These are phyloP conservation scores for Cajanus cajan DNA, from an alignment of 306 rosid genomes.

Conservation along the genomic window DNA sequence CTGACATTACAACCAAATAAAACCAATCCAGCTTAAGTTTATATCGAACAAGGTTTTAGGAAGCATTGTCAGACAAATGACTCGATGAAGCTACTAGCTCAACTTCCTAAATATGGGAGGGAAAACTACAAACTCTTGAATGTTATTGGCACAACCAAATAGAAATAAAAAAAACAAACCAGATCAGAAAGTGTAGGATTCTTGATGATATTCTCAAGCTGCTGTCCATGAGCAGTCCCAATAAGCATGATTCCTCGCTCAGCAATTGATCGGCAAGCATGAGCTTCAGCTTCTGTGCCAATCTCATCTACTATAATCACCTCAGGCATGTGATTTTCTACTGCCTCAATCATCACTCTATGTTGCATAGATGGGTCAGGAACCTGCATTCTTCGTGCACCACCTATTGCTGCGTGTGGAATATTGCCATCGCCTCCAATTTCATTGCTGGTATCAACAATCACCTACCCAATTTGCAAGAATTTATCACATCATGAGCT, in stretches of 20 bases:
- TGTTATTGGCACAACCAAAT: slow-evolving; percentile 12
- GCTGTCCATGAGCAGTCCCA: slow-evolving; percentile 70
- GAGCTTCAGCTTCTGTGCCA: slow-evolving; percentile 69
- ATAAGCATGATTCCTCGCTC: slow-evolving; percentile 76
- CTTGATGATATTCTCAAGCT: slow-evolving; percentile 60
- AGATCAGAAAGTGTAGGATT: slow-evolving; percentile 61
- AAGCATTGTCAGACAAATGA: neutral
- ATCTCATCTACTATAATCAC: slow-evolving; percentile 76
- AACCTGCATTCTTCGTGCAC: slow-evolving; percentile 73
- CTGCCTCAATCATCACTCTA: slow-evolving; percentile 74
- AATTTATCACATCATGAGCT: slow-evolving; percentile 13
- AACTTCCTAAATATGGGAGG: slow-evolving; percentile 5
- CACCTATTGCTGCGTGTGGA: slow-evolving; percentile 74
- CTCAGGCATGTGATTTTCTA: slow-evolving; percentile 79
- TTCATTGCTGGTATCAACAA: slow-evolving; percentile 78
- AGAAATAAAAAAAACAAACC: slow-evolving; percentile 54
- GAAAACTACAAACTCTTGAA: neutral
- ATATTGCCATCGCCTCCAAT: slow-evolving; percentile 72
- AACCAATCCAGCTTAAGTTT: slow-evolving; percentile 18
- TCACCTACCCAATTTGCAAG: slow-evolving; percentile 45
- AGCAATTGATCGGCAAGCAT: slow-evolving; percentile 67
- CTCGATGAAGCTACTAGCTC: slow-evolving; percentile 1
- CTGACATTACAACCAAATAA: slow-evolving; percentile 14
- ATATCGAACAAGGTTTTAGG: neutral
- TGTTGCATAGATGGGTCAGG: slow-evolving; percentile 69